Conservation (phyloP, 495 filamentous ascomycete species). For the Hypoxylon intermedium region DNA sequence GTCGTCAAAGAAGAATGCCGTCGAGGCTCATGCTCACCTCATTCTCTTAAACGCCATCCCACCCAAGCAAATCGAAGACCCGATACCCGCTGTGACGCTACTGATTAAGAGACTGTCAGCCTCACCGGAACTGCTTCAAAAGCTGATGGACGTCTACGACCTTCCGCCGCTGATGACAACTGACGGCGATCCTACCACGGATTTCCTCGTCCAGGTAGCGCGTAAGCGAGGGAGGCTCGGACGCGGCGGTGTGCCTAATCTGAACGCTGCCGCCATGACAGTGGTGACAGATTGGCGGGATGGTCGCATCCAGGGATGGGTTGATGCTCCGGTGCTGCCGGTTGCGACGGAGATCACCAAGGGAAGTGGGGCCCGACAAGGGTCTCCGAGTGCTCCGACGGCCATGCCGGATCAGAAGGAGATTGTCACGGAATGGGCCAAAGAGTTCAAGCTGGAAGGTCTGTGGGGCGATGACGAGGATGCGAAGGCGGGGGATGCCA, state of each 20-base stretch:
- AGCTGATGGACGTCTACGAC: conserved; percentile 81
- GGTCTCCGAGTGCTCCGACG: conserved; percentile 1
- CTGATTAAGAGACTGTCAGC: conserved; percentile 78
- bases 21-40: conserved; percentile 81
- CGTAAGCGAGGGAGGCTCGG: conserved; percentile 89
- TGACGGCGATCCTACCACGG: conserved; percentile 79
- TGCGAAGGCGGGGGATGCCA: conserved; percentile 33
- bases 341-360: conserved; percentile 55
- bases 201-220: conserved; percentile 94
- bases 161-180: conserved; percentile 76
- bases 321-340: conserved; percentile 70
- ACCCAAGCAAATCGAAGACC: conserved; percentile 91
- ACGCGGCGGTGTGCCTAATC: conserved; percentile 88
- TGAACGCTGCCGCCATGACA: conserved; percentile 84
- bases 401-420: conserved; percentile 73
- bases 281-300: conserved; percentile 96
- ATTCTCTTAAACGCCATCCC: conserved; percentile 90
- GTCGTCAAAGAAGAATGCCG: conserved; percentile 61
- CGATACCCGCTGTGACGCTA: conserved; percentile 81
- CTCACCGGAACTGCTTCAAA: conserved; percentile 72
- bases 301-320: conserved; percentile 93
- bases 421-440: conserved; percentile 91
- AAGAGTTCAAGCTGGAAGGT: conserved; percentile 94
- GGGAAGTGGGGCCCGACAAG: conserved; percentile 39
- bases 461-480: conserved; percentile 73